A percentile compares a stretch with the other conserved stretches of the same genome.
These are phyloP conservation scores for Ophiostoma populinum DNA, from an alignment of 2,329 filamentous ascomycete genomes.

Conservation along the genomic window DNA sequence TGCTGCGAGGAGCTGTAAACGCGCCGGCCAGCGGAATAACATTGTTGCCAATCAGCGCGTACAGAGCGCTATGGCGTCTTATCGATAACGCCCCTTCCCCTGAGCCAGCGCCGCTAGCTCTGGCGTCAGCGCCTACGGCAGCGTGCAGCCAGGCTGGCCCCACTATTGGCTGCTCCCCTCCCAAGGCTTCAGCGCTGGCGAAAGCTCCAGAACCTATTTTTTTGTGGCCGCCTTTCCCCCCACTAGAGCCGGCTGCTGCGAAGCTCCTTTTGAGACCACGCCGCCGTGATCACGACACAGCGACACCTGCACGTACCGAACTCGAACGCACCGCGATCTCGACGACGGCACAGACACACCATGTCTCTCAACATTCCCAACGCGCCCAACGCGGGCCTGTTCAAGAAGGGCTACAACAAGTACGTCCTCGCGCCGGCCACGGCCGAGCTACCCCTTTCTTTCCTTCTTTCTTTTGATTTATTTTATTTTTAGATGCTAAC, in stretches of 20 bases:
- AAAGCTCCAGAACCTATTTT: constrained; percentile 10
- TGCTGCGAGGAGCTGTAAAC: neutral
- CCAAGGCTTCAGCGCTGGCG: constrained; percentile 7
- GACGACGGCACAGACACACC: constrained; percentile 6
- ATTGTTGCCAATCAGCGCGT: constrained; percentile 5
- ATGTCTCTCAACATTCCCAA: constrained; percentile 97
- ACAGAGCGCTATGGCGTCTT: neutral
- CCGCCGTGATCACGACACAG: constrained; percentile 2
- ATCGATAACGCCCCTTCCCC: constrained; percentile 3
- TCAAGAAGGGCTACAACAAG: constrained; percentile 96
- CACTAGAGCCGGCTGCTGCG: constrained; percentile 1
- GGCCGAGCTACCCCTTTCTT: too few relatives aligned
- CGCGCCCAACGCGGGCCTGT: constrained; percentile 81
- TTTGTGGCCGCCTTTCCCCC: constrained; percentile 7
- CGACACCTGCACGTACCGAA: too few relatives aligned
- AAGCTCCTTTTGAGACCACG: constrained; percentile 5
- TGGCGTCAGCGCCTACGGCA: too few relatives aligned
- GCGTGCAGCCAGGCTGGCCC: neutral
- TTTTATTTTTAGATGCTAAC: constrained; percentile 1
- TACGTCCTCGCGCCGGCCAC: too few relatives aligned
- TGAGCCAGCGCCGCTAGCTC: neutral
- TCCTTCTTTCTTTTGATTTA: too few relatives aligned
- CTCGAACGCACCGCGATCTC: too few relatives aligned
- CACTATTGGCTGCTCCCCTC: neutral
- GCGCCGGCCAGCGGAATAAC: constrained; percentile 9